A percentile compares a stretch with the other conserved stretches of the same genome.
phyloP scores from a whole-genome alignment of 345 rosid genomes.

The Salix suchowensis region DNA sequence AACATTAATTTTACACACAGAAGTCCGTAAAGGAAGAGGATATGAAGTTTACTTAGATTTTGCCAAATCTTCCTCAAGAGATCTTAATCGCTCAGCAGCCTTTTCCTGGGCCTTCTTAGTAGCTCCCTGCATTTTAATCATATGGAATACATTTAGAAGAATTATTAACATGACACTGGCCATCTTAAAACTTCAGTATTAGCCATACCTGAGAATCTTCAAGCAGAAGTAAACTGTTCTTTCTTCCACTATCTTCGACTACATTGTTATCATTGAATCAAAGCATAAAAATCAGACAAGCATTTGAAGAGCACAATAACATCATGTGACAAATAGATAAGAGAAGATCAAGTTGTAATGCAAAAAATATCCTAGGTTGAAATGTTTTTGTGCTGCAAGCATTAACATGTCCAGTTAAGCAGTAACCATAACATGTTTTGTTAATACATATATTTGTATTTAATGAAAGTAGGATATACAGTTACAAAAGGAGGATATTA shows the following conservation, averaged over 20 bases:
- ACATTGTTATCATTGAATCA: not conserved
- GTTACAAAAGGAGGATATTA: no score
- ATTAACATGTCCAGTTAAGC: not conserved
- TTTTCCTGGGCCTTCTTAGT: slow-evolving; percentile 74
- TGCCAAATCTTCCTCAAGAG: slow-evolving; percentile 72
- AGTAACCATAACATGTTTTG: no score
- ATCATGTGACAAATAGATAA: not conserved
- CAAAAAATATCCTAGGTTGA: not conserved
- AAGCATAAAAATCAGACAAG: not conserved
- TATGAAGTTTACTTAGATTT: slow-evolving; percentile 53
- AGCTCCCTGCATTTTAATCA: slow-evolving; percentile 46
- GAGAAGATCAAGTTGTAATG: not conserved
- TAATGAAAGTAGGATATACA: no score
- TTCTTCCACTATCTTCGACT: slow-evolving; percentile 51
- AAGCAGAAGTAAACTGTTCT: slow-evolving; percentile 56
- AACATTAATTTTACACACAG: not conserved
- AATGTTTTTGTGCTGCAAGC: not conserved
- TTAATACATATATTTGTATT: no score
- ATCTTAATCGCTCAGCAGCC: slow-evolving; percentile 55
- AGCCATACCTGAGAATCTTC: slow-evolving; percentile 79
- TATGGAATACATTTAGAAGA: not conserved
- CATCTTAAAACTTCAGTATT: not conserved
- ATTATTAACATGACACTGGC: not conserved
- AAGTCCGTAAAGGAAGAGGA: not conserved
- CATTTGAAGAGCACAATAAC: not conserved